Conservation (phyloP, 176 grass and related monocot genomes). For the Phoenix roebelenii region DNA sequence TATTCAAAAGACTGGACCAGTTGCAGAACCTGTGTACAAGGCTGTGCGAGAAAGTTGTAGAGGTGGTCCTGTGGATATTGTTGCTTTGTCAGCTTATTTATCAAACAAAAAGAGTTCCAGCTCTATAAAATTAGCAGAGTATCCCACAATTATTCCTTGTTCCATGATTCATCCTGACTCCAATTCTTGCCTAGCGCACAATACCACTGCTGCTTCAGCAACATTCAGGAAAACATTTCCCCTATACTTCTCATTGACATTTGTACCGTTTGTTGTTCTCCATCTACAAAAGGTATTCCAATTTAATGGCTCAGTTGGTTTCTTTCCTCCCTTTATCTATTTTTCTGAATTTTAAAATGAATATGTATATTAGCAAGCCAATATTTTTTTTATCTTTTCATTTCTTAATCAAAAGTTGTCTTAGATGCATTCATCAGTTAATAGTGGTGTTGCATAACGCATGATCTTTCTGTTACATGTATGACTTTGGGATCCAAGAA, state of each 20-base stretch:
- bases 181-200: slow-evolving; percentile 67
- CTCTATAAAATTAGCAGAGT: slow-evolving; percentile 44
- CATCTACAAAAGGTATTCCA: slow-evolving; percentile 82
- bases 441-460: no score
- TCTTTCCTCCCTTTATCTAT: background rate
- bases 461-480: no score
- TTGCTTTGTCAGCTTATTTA: slow-evolving; percentile 50
- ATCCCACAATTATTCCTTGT: slow-evolving; percentile 74
- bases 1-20: slow-evolving; percentile 95
- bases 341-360: no score
- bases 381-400: no score
- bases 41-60: slow-evolving; percentile 78
- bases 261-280: slow-evolving; percentile 91
- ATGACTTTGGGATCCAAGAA: no score
- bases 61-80: slow-evolving; percentile 66
- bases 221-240: slow-evolving; percentile 99
- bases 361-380: no score
- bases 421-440: no score
- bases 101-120: slow-evolving; percentile 42
- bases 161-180: slow-evolving; percentile 85
- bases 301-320: background rate
- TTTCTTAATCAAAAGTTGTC: no score
- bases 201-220: slow-evolving; percentile 50
- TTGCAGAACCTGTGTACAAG: slow-evolving; percentile 72
- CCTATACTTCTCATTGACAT: slow-evolving; percentile 93